Percentiles rank a stretch among this genome's conserved stretches.
These are phyloP conservation scores for Neurospora sp. DNA, from an alignment of 495 filamentous ascomycete species.

Conservation along the genomic window DNA sequence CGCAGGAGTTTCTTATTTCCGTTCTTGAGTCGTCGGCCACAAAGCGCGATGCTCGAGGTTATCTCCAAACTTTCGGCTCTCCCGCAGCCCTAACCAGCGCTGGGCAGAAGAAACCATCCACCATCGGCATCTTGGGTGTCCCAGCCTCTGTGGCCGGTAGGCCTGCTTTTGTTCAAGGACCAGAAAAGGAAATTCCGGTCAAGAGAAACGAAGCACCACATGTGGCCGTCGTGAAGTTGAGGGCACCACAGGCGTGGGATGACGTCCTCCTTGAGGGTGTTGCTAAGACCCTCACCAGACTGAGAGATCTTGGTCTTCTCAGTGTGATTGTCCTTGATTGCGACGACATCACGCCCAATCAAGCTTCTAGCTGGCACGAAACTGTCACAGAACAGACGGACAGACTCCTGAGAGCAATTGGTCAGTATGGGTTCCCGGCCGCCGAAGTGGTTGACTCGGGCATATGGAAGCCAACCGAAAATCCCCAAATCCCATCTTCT, in stretches of 20 bases:
- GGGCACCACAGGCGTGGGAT: conserved; percentile 57
- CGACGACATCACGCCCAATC: conserved; percentile 31
- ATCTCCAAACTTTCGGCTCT: conserved; percentile 68
- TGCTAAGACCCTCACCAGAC: conserved; percentile 72
- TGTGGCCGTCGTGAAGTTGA: conserved; percentile 78
- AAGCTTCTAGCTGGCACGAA: conserved; percentile 21
- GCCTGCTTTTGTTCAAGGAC: conserved; percentile 26
- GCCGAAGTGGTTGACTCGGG: conserved; percentile 61
- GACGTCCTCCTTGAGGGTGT: conserved; percentile 62
- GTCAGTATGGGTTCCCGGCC: conserved; percentile 51
- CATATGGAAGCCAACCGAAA: conserved; percentile 25
- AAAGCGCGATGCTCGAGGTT: conserved; percentile 81
- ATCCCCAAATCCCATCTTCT: conserved; percentile 16
- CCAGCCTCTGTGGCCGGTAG: conserved; percentile 21
- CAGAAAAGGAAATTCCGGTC: conserved; percentile 16
- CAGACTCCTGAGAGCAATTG: conserved; percentile 64
- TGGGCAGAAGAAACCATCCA: conserved; percentile 3
- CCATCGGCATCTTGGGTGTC: conserved; percentile 20
- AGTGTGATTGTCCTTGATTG: conserved; percentile 77
- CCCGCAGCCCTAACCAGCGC: background rate
- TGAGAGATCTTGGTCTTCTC: conserved; percentile 68
- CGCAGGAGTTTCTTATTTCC: conserved; percentile 71
- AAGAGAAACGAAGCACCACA: conserved; percentile 49
- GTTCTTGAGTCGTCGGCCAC: conserved; percentile 77
- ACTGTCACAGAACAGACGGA: conserved; percentile 54